These are phyloP conservation scores for Schoenoplectus tabernaemontani DNA, from an alignment of 202 grass and related monocot species.

Conservation along the genomic window DNA sequence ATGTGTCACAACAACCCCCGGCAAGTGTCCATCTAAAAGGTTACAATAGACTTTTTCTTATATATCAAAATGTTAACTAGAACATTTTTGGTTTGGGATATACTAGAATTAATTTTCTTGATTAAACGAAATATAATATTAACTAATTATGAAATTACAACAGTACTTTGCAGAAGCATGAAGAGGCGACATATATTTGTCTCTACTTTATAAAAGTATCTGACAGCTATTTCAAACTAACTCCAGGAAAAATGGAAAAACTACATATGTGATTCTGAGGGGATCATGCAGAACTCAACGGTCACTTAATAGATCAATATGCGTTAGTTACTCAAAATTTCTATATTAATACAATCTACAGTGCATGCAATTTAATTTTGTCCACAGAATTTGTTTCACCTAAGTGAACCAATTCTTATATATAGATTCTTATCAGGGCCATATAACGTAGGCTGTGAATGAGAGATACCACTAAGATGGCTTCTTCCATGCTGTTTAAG, in stretches of 20 bases:
- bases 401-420: not conserved
- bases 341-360: not conserved
- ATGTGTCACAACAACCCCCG: no score
- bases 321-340: not conserved
- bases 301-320: not conserved
- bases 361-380: not conserved
- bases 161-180: not conserved
- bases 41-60: no score
- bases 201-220: not conserved
- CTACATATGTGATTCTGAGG: not conserved
- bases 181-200: not conserved
- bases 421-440: not conserved
- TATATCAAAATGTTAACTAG: no score
- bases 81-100: not conserved
- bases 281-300: not conserved
- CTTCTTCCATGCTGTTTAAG: constrained; percentile 9
- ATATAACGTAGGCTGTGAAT: not conserved
- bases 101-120: not conserved
- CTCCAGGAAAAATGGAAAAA: not conserved
- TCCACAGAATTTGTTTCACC: not conserved
- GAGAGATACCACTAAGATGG: not conserved
- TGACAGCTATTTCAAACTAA: not conserved
- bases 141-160: not conserved
- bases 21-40: no score
- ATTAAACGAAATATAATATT: not conserved